phyloP scores from a whole-genome alignment of 345 rosid species.

The Isatis tinctoria region DNA sequence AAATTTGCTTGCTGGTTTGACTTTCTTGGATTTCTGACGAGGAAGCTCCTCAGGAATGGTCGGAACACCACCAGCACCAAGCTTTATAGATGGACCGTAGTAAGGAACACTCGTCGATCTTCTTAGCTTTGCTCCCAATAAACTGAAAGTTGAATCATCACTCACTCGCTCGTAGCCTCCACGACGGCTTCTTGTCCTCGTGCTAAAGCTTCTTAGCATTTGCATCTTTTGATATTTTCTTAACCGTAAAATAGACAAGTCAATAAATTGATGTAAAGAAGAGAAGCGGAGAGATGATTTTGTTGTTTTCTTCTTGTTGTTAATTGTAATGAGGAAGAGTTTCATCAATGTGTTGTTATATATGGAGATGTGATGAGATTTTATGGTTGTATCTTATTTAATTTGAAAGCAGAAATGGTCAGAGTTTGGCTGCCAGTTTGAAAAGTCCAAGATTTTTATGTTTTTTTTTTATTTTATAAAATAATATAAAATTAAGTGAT shows the following conservation, averaged over 20 bases:
- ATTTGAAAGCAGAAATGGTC: slow-evolving; percentile 7
- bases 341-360: slow-evolving; percentile 5
- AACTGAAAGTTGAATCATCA: slow-evolving; percentile 35
- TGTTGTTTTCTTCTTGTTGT: not conserved
- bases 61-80: slow-evolving; percentile 21
- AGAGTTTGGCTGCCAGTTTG: not conserved
- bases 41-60: slow-evolving; percentile 30
- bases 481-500: not conserved
- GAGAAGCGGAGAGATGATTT: not conserved
- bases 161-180: slow-evolving; percentile 49
- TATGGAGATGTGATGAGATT: slow-evolving; percentile 3
- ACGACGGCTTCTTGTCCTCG: slow-evolving; percentile 38
- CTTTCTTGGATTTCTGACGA: slow-evolving; percentile 31
- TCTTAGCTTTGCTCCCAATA: slow-evolving; percentile 30
- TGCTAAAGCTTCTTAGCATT: slow-evolving; percentile 66
- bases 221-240: slow-evolving; percentile 9
- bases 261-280: slow-evolving; percentile 12
- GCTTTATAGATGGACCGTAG: slow-evolving; percentile 30
- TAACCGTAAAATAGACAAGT: not conserved
- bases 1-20: slow-evolving; percentile 36
- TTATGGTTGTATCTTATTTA: slow-evolving; percentile 18
- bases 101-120: slow-evolving; percentile 35
- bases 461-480: not conserved
- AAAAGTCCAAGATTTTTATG: not conserved
- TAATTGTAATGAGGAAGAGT: slow-evolving; percentile 11